phyloP scores from a whole-genome alignment of 371 early-diverging fungal genomes.

The Coemansia sp. region DNA sequence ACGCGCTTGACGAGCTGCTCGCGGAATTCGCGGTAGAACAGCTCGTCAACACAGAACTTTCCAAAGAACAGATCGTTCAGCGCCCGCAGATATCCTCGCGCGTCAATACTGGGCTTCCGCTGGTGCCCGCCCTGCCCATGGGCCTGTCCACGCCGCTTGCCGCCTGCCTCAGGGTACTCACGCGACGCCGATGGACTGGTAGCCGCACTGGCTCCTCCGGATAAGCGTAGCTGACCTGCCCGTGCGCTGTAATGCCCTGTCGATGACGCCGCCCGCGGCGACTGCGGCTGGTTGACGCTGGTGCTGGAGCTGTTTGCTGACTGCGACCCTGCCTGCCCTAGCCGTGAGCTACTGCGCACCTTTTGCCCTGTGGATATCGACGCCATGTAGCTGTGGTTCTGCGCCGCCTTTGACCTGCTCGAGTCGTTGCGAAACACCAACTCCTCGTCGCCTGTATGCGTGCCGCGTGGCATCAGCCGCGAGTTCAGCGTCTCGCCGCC shows the following conservation, averaged over 20 bases:
- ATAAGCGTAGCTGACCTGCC: constrained; percentile 7
- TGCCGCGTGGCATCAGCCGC: constrained; percentile 46
- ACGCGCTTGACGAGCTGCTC: constrained; percentile 50
- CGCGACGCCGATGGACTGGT: constrained; percentile 5
- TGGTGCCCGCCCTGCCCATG: constrained; percentile 17
- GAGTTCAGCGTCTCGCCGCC: constrained; percentile 27
- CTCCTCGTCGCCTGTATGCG: constrained; percentile 41
- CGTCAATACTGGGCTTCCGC: constrained; percentile 38
- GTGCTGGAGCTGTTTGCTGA: constrained; percentile 38
- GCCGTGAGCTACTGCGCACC: constrained; percentile 19
- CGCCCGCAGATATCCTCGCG: constrained; percentile 50
- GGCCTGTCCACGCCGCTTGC: not conserved
- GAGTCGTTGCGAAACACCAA: constrained; percentile 46
- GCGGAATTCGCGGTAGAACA: constrained; percentile 51
- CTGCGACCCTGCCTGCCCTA: constrained; percentile 12
- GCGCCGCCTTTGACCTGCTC: constrained; percentile 35
- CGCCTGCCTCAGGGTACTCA: constrained; percentile 9
- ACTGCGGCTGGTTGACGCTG: constrained; percentile 30
- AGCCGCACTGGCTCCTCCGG: constrained; percentile 7
- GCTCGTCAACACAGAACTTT: constrained; percentile 53
- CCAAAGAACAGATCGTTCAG: constrained; percentile 52
- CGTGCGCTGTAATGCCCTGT: constrained; percentile 16
- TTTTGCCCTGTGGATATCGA: constrained; percentile 46
- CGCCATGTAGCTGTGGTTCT: constrained; percentile 49
- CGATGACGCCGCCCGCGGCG: constrained; percentile 18